phyloP scores from a whole-genome alignment of 108 stramenopile species.

The Pelagomonas calceolata region DNA sequence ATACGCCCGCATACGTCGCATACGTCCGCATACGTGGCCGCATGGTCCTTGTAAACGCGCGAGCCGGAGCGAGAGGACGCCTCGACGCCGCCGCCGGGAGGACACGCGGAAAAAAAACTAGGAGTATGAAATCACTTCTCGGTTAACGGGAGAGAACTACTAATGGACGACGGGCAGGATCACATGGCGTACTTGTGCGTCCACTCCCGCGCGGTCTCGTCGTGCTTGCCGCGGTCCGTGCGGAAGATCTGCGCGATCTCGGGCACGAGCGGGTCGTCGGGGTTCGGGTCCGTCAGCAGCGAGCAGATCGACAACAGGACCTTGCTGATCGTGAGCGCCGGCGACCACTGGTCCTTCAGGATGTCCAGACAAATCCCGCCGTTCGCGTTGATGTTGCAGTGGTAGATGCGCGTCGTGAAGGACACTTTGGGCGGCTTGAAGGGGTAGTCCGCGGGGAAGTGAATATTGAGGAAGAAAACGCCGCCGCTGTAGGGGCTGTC shows the following conservation, averaged over 20 bases:
- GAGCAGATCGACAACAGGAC: slow-evolving; percentile 96
- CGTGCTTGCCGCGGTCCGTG: slow-evolving; percentile 64
- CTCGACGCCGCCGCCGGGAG: too few species aligned
- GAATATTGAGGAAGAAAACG: slow-evolving; percentile 91
- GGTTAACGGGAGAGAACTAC: too few species aligned
- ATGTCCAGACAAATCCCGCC: slow-evolving; percentile 98
- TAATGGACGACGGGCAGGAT: too few species aligned
- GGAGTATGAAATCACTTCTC: too few species aligned
- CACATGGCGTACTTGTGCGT: slow-evolving; percentile 90
- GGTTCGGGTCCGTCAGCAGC: slow-evolving; percentile 94
- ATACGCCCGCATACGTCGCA: too few species aligned
- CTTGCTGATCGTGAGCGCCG: slow-evolving; percentile 94
- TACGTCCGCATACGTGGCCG: too few species aligned
- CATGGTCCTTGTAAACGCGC: too few species aligned
- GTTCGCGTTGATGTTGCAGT: slow-evolving; percentile 97
- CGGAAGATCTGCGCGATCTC: slow-evolving; percentile 88
- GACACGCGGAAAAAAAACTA: too few species aligned
- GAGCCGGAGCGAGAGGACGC: too few species aligned
- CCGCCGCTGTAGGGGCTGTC: slow-evolving; percentile 92
- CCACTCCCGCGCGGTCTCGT: slow-evolving; percentile 84
- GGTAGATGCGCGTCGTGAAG: slow-evolving; percentile 94
- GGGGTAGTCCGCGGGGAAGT: slow-evolving; percentile 95
- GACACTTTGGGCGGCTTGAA: slow-evolving; percentile 90
- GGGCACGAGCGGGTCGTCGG: slow-evolving; percentile 94
- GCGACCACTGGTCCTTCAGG: slow-evolving; percentile 99